Percentiles rank a stretch among this genome's conserved stretches.
Conservation (phyloP, 495 filamentous ascomycete species). For the Penicillium odoratum region DNA sequence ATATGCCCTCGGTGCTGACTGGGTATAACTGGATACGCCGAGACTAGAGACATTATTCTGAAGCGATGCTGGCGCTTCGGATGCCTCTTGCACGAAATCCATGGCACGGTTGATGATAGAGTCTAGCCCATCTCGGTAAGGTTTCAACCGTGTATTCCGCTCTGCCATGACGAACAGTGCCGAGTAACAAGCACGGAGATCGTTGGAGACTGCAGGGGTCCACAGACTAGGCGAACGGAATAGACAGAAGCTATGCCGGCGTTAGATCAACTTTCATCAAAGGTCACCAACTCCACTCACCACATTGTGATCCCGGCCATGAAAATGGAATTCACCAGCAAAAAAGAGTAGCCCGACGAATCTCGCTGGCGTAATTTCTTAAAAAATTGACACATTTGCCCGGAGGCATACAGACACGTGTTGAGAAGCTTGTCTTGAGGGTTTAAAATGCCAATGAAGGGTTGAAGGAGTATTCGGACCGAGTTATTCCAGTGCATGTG, state of each 20-base stretch:
- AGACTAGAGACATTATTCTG: too few relatives aligned
- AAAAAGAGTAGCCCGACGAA: conserved; percentile 41
- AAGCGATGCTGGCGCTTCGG: neutral
- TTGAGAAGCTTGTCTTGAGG: conserved; percentile 29
- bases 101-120: conserved; percentile 40
- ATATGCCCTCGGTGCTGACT: too few relatives aligned
- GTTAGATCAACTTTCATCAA: neutral
- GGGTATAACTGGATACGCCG: too few relatives aligned
- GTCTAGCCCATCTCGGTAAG: conserved; percentile 46
- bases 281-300: conserved; percentile 10
- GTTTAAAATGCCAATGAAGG: conserved; percentile 38
- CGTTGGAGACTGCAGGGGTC: conserved; percentile 39
- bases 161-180: conserved; percentile 47
- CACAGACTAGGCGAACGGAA: conserved; percentile 34
- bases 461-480: conserved; percentile 39
- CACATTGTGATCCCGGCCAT: conserved; percentile 45
- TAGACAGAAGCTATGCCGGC: conserved; percentile 21
- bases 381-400: conserved; percentile 45
- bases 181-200: conserved; percentile 42
- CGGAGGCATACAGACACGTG: conserved; percentile 35
- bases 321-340: conserved; percentile 43
- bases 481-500: conserved; percentile 44
- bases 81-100: conserved; percentile 25
- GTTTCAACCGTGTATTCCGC: conserved; percentile 36
- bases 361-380: conserved; percentile 40